Evolutionary conservation across 1,139 yeast species (phyloP).

Genomic region (Magnusiomyces paraingens): DNA sequence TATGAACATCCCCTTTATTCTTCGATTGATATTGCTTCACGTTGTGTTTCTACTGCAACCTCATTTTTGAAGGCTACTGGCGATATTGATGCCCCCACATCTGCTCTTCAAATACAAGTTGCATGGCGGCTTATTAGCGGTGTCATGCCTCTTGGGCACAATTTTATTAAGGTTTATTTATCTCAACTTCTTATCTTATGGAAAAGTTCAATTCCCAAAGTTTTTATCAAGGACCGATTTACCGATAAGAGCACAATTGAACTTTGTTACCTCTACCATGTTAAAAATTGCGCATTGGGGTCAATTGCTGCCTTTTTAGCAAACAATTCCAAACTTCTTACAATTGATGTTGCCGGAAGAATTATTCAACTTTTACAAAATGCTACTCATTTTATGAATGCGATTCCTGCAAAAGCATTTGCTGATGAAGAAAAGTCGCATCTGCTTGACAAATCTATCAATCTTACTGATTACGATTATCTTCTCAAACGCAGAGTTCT

Average conservation of each 20-base stretch:
- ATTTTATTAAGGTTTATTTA: constrained; percentile 61
- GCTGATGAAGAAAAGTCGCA: constrained; percentile 27
- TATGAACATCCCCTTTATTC: constrained; percentile 29
- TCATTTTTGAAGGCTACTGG: constrained; percentile 30
- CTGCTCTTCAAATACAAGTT: constrained; percentile 30
- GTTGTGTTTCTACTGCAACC: constrained; percentile 32
- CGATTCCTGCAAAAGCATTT: constrained; percentile 25
- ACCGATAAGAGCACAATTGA: constrained; percentile 29
- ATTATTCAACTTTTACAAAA: constrained; percentile 32
- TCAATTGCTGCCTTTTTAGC: constrained; percentile 33
- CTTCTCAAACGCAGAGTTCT: constrained; percentile 31
- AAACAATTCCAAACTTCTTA: constrained; percentile 33
- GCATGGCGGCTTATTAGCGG: constrained; percentile 76
- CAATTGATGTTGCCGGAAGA: constrained; percentile 36
- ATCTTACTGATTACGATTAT: constrained; percentile 27
- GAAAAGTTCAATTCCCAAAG: constrained; percentile 65
- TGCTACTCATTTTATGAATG: constrained; percentile 27
- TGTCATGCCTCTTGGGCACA: constrained; percentile 61
- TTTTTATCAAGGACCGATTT: constrained; percentile 29
- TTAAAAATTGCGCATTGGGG: constrained; percentile 34
- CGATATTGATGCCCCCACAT: constrained; percentile 26
- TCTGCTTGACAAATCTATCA: constrained; percentile 22
- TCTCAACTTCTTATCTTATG: constrained; percentile 73
- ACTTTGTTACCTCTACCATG: constrained; percentile 32
- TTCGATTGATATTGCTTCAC: constrained; percentile 32